phyloP scores from a whole-genome alignment of 1,284 basidiomycete species.

The Leucoagaricus sp. region DNA sequence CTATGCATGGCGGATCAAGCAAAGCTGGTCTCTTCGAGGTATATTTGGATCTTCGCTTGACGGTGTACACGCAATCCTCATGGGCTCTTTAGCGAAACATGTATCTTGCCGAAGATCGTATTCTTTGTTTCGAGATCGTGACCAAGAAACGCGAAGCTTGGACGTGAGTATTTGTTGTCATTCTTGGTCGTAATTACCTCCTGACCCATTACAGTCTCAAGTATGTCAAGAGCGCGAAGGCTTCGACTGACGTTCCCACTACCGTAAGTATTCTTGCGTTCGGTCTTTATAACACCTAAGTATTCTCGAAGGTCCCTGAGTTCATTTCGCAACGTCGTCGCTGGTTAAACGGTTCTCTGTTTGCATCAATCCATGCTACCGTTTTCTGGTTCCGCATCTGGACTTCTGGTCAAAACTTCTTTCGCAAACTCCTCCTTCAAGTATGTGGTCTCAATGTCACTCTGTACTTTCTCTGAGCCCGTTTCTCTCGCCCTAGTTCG shows the following conservation, averaged over 20 bases:
- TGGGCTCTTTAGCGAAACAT: slow-evolving; percentile 73
- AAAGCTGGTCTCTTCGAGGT: slow-evolving; percentile 71
- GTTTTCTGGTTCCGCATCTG: slow-evolving; percentile 85
- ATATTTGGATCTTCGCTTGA: slow-evolving; percentile 24
- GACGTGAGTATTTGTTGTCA: slow-evolving; percentile 53
- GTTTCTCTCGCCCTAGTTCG: slow-evolving; percentile 44
- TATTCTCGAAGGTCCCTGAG: slow-evolving; percentile 60
- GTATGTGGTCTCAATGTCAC: slow-evolving; percentile 30
- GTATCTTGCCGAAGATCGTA: slow-evolving; percentile 93
- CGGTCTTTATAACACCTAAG: background rate
- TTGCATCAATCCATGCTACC: slow-evolving; percentile 86
- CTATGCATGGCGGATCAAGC: slow-evolving; percentile 71
- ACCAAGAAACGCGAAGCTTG: slow-evolving; percentile 87
- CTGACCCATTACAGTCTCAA: slow-evolving; percentile 55
- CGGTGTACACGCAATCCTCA: background rate
- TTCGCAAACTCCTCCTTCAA: slow-evolving; percentile 82
- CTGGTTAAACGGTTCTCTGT: slow-evolving; percentile 89
- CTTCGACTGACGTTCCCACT: slow-evolving; percentile 86
- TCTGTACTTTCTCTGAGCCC: slow-evolving; percentile 6
- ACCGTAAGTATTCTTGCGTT: slow-evolving; percentile 40
- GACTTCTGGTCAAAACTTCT: slow-evolving; percentile 87
- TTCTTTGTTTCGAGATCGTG: slow-evolving; percentile 96
- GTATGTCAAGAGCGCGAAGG: slow-evolving; percentile 92
- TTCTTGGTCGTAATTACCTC: slow-evolving; percentile 5
- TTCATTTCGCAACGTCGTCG: slow-evolving; percentile 90